Evolutionary conservation across 805 yeast genomes (phyloP), one percentile per base, ranked within the genome.

Genomic region (Sugiyamaella chiloensis): DNA sequence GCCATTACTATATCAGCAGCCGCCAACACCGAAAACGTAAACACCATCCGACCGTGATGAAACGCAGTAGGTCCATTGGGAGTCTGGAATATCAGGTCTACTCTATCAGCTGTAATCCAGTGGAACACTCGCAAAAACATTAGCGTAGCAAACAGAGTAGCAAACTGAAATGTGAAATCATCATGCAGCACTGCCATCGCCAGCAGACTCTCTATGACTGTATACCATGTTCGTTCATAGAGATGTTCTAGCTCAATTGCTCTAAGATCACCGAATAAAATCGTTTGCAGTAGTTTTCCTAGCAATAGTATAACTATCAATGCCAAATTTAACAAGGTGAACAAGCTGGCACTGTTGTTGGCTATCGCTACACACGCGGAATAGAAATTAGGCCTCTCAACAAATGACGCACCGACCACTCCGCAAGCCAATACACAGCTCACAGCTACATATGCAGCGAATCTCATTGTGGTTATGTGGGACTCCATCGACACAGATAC

Each of bases 171-270:
- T 42, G 70, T 70, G 50, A 73, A 68, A 39, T 73, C 77, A 44
- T 71, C 75, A 27, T 73, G 66, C 60, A 79, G 79, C 63, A 78
- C 72, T 0, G 81, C 74, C 14, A 79, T 63, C 11, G 81, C 74
- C 43, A 87, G 61, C 47, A 84, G 74, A 1, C 68, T 60, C 47
- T 80, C 81, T 34, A 86, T 79, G 17, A 84, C 68, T 2, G 86
- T 75, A 47, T 69, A 80, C 73, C 83, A 85, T 44, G 78, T 72
- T 61, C 80, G 74, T 61, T 77, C 95, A 62, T 74, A 78, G 44
- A 79, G 73, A 60, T 85, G 90, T 56, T 90, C 95, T 45, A 75
- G 65, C 62, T 91, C 99, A 27, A 85, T 73, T 12, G 80, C 66
- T 48, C 96, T 71, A 44, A 91, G 67, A 48, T 80, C 81, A 0